These are phyloP conservation scores for Dioscorea zingiberensis DNA, from an alignment of 106 monocot species.

Conservation along the genomic window DNA sequence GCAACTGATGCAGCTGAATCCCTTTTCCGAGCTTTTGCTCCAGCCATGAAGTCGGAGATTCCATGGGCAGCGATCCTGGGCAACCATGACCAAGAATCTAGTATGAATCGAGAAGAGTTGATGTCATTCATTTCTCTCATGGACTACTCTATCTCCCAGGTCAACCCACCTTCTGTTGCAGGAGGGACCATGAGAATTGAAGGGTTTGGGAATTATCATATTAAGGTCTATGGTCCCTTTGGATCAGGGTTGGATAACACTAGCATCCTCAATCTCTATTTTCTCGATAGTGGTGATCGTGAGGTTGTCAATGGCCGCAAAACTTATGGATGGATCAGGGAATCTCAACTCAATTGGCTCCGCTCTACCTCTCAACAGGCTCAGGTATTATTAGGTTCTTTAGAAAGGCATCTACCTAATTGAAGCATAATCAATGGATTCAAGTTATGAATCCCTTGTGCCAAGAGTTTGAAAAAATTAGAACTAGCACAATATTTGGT, in stretches of 20 bases:
- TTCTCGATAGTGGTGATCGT: slow-evolving; percentile 81
- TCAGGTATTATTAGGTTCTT: slow-evolving; percentile 37
- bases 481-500: too few species aligned
- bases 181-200: slow-evolving; percentile 18
- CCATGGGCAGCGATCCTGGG: slow-evolving; percentile 90
- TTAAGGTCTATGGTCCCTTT: slow-evolving; percentile 54
- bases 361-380: slow-evolving; percentile 35
- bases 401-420: too few species aligned
- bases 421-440: too few species aligned
- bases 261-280: slow-evolving; percentile 74
- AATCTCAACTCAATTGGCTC: slow-evolving; percentile 84
- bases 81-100: slow-evolving; percentile 95
- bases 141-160: slow-evolving; percentile 79
- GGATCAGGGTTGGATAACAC: slow-evolving; percentile 57
- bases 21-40: slow-evolving; percentile 55
- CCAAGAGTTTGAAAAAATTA: too few species aligned
- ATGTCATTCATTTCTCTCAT: slow-evolving; percentile 83
- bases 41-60: slow-evolving; percentile 40
- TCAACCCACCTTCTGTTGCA: slow-evolving; percentile 32
- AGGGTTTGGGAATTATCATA: slow-evolving; percentile 85
- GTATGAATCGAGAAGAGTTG: slow-evolving; percentile 71
- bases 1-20: slow-evolving; percentile 85
- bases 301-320: slow-evolving; percentile 36
- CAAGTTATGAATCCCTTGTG: too few species aligned
- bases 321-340: slow-evolving; percentile 86